Evolutionary conservation across 805 yeast genomes (phyloP), one percentile per base, ranked within the genome.

Genomic region (Sugiyamaella marilandica): DNA sequence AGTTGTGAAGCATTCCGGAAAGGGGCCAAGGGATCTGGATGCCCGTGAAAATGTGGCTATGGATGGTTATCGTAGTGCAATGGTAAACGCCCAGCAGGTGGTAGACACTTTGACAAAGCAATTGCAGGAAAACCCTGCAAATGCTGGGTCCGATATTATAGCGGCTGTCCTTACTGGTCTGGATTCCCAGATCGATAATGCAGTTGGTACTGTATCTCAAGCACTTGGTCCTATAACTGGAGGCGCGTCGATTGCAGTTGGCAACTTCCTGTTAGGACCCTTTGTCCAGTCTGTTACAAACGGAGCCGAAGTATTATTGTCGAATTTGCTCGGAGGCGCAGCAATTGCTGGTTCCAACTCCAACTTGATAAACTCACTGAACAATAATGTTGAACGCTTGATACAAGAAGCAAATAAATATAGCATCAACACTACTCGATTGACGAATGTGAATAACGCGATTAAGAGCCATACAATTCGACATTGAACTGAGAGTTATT

Each of bases 101-200:
- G 34, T 31, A 18, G 49, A 36, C 26, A 45, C 36, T 18, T 33
- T 45, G 16, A 21, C 36, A 7, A 26, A 18, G 34, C 51, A 36
- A 33, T 7, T 39, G 34, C 47, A 39, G 21, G 33, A 18, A 11
- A 24, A 39, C 19, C 36, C 16, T n/a, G 43, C 11, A 13, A 50
- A 44, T 45, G 54, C 55, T 35, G 55, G 47, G 35, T 52, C 53
- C 21, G 52, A 45, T 32, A 35, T 19, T n/a, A 50, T 41, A 14
- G 47, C 50, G 32, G 60, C 52, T 14, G 52, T 52, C 46, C 62
- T 65, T 49, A 61, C 66, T 13, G 69, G 69, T 35, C 58, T 61
- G 21, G 68, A 65, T 52, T 59, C 63, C 2, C 68, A 65, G 56
- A 55, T 62, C 37, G 69, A 65, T 52, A 64, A 63, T 52, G 53